Evolutionary conservation across 2,329 filamentous ascomycete genomes (phyloP).

Genomic region (Colletotrichum simmondsii): DNA sequence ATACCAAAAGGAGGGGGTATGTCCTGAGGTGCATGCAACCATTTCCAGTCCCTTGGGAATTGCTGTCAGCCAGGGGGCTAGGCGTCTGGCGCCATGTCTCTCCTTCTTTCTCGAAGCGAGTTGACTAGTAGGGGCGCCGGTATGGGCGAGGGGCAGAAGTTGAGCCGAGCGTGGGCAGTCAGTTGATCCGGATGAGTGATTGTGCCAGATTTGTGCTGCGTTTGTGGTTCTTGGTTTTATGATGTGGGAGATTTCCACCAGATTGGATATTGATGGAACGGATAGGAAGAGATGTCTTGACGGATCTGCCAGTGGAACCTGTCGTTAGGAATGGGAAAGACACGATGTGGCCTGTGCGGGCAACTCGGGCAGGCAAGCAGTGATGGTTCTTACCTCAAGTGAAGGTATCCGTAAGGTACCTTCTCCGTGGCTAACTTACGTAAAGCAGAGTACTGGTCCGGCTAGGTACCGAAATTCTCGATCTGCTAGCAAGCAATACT

Average conservation of each 20-base stretch:
- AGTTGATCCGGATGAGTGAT: background rate
- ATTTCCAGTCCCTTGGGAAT: constrained; percentile 35
- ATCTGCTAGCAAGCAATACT: background rate
- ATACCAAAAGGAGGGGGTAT: constrained; percentile 21
- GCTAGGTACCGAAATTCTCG: background rate
- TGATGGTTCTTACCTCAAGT: background rate
- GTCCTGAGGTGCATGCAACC: constrained; percentile 33
- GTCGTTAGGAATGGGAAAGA: background rate
- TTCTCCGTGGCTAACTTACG: background rate
- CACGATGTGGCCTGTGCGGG: background rate
- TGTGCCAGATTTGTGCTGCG: background rate
- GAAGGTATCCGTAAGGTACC: background rate
- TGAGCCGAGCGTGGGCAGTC: background rate
- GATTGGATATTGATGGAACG: background rate
- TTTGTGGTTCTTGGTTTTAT: background rate
- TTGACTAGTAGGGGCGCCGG: constrained; percentile 5
- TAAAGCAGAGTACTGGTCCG: background rate
- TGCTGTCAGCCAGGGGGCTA: constrained; percentile 14
- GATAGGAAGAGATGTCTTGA: background rate
- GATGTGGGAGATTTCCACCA: background rate
- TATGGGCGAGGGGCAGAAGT: constrained; percentile 2
- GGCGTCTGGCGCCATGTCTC: constrained; percentile 15
- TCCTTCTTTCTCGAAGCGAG: background rate
- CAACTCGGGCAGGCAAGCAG: background rate
- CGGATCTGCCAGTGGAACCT: background rate